These are phyloP conservation scores for Ophiosphaerella narmari DNA, from an alignment of 2,329 filamentous ascomycete species.

Conservation along the genomic window DNA sequence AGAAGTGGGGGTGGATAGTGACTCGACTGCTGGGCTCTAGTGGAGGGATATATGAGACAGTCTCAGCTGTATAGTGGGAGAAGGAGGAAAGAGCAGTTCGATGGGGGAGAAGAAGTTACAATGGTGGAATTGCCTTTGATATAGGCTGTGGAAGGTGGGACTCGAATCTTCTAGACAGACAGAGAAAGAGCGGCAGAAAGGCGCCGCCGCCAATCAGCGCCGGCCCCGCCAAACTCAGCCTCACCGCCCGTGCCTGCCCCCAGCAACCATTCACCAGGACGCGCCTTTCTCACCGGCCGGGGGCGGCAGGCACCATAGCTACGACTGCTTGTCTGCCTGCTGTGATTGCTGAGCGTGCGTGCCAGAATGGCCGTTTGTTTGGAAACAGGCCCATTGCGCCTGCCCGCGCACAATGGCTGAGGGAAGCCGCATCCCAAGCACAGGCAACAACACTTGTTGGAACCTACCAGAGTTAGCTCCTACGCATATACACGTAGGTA, in stretches of 20 bases:
- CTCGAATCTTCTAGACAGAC: constrained; percentile 44
- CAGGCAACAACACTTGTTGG: no score
- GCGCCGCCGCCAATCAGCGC: constrained; percentile 31
- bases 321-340: neutral
- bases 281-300: constrained; percentile 19
- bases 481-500: no score
- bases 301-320: constrained; percentile 17
- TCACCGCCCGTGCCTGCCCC: constrained; percentile 25
- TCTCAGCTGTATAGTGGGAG: constrained; percentile 19
- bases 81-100: constrained; percentile 27
- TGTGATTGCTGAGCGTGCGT: constrained; percentile 3
- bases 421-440: neutral
- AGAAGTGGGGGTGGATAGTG: constrained; percentile 23
- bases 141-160: constrained; percentile 36
- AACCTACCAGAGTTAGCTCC: no score
- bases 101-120: constrained; percentile 23
- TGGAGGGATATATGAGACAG: constrained; percentile 22
- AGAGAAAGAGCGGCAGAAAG: constrained; percentile 32
- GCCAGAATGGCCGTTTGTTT: neutral
- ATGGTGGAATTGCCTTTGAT: constrained; percentile 36
- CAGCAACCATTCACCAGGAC: constrained; percentile 5
- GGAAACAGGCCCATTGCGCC: no score
- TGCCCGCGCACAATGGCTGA: neutral
- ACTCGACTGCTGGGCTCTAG: constrained; percentile 23
- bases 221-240: constrained; percentile 10